These are phyloP conservation scores for Chenopodium suecicum DNA, from an alignment of 148 eudicot species.

Conservation along the genomic window DNA sequence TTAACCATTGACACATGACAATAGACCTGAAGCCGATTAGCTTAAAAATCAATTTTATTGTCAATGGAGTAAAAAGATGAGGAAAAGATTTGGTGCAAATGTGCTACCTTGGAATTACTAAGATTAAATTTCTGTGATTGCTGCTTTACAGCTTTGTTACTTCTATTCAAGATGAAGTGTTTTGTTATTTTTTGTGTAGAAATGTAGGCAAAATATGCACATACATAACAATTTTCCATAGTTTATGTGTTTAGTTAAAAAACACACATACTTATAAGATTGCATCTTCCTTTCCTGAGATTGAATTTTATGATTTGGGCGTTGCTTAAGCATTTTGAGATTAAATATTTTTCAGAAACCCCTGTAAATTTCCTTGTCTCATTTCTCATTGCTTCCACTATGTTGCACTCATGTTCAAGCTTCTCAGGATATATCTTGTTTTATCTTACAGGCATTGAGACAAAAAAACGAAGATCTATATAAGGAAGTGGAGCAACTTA, in stretches of 20 bases:
- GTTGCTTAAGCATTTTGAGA: background rate
- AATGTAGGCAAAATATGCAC: too few species aligned
- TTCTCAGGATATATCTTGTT: background rate
- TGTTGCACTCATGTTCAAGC: background rate
- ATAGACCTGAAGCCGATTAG: background rate
- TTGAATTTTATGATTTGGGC: too few species aligned
- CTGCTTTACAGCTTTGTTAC: too few species aligned
- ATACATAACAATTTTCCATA: too few species aligned
- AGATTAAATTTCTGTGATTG: too few species aligned
- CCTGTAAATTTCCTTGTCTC: background rate
- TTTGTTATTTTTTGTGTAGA: too few species aligned
- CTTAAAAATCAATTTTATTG: background rate
- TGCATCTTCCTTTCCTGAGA: background rate
- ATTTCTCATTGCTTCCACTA: background rate
- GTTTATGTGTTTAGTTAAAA: too few species aligned
- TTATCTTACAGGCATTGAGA: constrained; percentile 45
- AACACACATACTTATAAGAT: background rate
- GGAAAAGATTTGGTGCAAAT: background rate
- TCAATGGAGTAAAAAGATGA: background rate
- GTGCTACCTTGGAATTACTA: too few species aligned
- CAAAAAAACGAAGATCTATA: constrained; percentile 57
- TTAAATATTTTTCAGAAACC: background rate
- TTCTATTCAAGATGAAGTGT: too few species aligned
- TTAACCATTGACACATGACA: background rate
- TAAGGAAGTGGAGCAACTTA: constrained; percentile 56